Evolutionary conservation across 2,329 filamentous ascomycete species (phyloP).

Genomic region (Calonectria hawksworthii): DNA sequence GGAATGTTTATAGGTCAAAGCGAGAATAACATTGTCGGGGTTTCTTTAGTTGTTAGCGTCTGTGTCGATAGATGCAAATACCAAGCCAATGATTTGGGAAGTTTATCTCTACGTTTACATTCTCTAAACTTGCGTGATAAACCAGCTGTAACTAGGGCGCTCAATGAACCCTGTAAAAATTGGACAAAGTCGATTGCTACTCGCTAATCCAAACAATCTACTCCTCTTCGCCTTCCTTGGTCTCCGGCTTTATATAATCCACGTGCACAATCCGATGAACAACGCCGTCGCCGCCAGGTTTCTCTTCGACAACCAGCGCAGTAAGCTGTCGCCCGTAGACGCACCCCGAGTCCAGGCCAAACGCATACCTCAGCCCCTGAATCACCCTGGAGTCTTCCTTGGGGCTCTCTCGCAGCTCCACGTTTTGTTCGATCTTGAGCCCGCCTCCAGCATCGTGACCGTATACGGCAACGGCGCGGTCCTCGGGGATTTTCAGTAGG

Average conservation of each 20-base stretch:
- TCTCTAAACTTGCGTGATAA: neutral
- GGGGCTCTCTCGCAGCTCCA: neutral
- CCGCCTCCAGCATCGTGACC: slow-evolving; percentile 84
- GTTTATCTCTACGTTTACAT: neutral
- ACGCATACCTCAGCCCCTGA: slow-evolving; percentile 69
- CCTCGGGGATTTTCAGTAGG: slow-evolving; percentile 20
- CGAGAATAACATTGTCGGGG: neutral
- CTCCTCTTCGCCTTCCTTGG: neutral
- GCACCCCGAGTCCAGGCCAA: slow-evolving; percentile 86
- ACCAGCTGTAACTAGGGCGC: neutral
- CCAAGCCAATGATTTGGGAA: neutral
- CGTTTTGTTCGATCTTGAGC: slow-evolving; percentile 57
- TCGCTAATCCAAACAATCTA: too few species aligned
- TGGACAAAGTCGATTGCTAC: neutral
- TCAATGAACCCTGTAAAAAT: neutral
- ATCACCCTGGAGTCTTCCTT: neutral
- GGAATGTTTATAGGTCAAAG: neutral
- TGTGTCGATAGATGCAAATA: neutral
- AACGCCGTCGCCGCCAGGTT: neutral
- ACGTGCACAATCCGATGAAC: slow-evolving; percentile 29
- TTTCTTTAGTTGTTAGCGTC: neutral
- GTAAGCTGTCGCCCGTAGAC: slow-evolving; percentile 67
- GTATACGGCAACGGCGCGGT: slow-evolving; percentile 78
- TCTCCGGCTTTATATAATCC: neutral
- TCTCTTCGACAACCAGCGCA: slow-evolving; percentile 29